Evolutionary conservation across 306 rosid species (phyloP).

Genomic region (Lathyrus oleraceus): DNA sequence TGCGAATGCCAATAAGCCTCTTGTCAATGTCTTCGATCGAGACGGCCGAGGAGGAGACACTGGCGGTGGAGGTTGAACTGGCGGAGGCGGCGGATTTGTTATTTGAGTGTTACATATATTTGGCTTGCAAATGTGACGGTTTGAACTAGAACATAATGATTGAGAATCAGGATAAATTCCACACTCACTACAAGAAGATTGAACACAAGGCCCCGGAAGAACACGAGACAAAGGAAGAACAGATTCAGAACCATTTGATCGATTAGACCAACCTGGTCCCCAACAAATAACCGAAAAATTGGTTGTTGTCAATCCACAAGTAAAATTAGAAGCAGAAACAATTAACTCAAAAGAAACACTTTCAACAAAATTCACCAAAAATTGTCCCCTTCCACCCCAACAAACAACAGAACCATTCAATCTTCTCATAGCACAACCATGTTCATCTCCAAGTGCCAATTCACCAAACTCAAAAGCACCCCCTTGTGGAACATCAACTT

Average conservation of each 20-base stretch:
- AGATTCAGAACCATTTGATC: conserved; percentile 26
- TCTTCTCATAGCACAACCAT: conserved; percentile 64
- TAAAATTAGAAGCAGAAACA: conserved; percentile 69
- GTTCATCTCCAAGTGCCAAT: conserved; percentile 64
- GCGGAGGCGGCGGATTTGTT: not conserved
- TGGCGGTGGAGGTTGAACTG: not conserved
- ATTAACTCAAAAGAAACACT: conserved; percentile 57
- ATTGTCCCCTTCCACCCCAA: conserved; percentile 66
- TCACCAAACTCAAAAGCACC: conserved; percentile 43
- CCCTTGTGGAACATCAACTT: conserved; percentile 49
- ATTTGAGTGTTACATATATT: conserved; percentile 38
- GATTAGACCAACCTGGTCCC: conserved; percentile 76
- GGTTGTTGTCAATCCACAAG: conserved; percentile 61
- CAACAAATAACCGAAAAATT: conserved; percentile 70
- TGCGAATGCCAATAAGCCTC: conserved; percentile 70
- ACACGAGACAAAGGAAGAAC: conserved; percentile 47
- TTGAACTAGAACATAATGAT: conserved; percentile 53
- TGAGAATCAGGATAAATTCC: conserved; percentile 52
- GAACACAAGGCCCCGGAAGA: conserved; percentile 91
- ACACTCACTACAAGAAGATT: conserved; percentile 58
- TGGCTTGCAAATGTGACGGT: conserved; percentile 58
- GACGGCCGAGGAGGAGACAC: conserved; percentile 8
- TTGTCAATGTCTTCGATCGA: conserved; percentile 55
- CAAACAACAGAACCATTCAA: conserved; percentile 61
- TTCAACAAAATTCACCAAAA: conserved; percentile 31